Base-by-base conservation (phyloP, 202 grass and related monocot species). In the Cymbopogon flexuosus region DNA sequence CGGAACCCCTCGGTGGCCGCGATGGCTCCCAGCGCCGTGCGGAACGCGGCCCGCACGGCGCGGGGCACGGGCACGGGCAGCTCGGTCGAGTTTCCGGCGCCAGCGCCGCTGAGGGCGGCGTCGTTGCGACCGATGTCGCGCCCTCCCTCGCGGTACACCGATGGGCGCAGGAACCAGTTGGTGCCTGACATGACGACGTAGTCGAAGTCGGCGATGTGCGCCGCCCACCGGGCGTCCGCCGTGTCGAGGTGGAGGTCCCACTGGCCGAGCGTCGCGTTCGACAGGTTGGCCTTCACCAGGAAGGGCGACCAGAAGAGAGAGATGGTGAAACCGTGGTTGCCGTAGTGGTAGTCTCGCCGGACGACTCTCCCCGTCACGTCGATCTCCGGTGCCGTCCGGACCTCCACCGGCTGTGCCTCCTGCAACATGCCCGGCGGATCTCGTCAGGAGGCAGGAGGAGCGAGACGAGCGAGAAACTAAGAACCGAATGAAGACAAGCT, bases 271-370 rank as follows among this genome's bases (percentile, higher is more conserved):
- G 82, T 85, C 65, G 77, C 36, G 76, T 88, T 84, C 2, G 80
- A 63, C 29, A 59, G 63, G 13, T 85, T 76, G 21, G 89, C 72
- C 82, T 79, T 87, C 10, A 94, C 85, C 10, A 94, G 60, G 75
- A 84, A 94, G 1, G 92, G 92, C 1, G 89, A 94, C 92, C 92
- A 94, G 89, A 91, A 87, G 62, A 88, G 85, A 15, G 83, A 83
- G 24, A 84, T 30, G 6, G 89, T 94, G 84, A 89, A 89, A 43
- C 68, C 72, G 73, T 91, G 70, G 30, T 37, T 46, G 24, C 31
- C 63, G 72, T 82, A 97, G n/a, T 34, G 15, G 82, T 77, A 89
- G 65, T 89, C 87, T 19, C 46, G 72, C 72, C 87, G 65, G 36
- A 89, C 87, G 11, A 47, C 65, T 22, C 82, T 77, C 46, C 87